Base-by-base conservation (phyloP, 768 basidiomycete species). In the Daedaleopsis sinensis region DNA sequence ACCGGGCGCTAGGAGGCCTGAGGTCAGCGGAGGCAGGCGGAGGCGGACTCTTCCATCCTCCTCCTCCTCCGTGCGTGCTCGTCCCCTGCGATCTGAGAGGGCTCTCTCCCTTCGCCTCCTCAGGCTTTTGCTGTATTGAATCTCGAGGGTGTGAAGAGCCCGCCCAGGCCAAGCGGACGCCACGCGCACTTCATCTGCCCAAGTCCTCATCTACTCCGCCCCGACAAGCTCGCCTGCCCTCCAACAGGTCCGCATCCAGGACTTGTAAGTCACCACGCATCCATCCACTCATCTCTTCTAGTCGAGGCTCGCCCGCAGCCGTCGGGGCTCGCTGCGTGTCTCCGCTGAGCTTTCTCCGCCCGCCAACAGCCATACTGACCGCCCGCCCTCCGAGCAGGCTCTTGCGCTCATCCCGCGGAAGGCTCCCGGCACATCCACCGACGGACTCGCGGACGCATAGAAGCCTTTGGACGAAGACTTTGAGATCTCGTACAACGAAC, bases 221-320 rank as follows among this genome's bases (percentile, higher is more conserved):
- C 62, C 54, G 62, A 62, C 58, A 62, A 58, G 62, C 61, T 32
- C 27, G 27, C 64, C 53, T 35, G 38, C 55, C 53, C 62, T 57
- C 62, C 84, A 59, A 62, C 84, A 81, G 72, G 86, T 85, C 85
- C 80, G 73, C 69, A 65, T 74, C 69, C 65, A 77, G 81, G 82
- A 77, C 86, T 84, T 81, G 83, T 67, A 63, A 68, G 67, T 71
- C 76, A 75, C 80, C 65, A 88, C 84, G 87, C 79, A 84, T 75
- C 75, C 80, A 67, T 78, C 79, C 70, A 79, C 71, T 68, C 74
- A 77, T 67, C 75, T 76, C 70, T 71, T 82, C 60, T 82, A 79
- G 82, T 87, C 87, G 80, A 87, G 80, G 77, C 79, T 86, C 69
- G 81, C 82, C 67, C 80, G 78, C 74, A 74, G 84, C 84, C 84